Base-by-base conservation (phyloP, 768 basidiomycete genomes). In the Mycena epipterygia region DNA sequence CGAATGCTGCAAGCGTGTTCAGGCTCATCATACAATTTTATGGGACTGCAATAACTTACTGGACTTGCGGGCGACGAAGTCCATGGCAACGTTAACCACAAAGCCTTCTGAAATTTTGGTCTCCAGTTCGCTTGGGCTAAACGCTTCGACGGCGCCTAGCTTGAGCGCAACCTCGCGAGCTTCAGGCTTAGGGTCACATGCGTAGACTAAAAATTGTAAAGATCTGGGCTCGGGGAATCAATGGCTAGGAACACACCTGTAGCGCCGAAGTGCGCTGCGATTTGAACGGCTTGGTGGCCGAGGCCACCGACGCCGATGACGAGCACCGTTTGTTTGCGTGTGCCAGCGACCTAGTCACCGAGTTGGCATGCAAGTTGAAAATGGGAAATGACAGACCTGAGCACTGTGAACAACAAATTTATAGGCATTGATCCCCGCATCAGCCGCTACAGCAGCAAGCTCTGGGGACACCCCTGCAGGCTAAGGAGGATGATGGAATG, bases 241-340 rank as follows among this genome's bases (percentile, higher is more conserved):
- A 12, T 35, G 19, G 42, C 19, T 19, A 48, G 8, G 37, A 5
- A 17, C 5, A 13, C 30, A 73, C 68, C 68, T 13, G 70, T 74
- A 33, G 77, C 77, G 0, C 73, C 77, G 58, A 69, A 65, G 65
- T 71, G 65, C 67, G 73, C 71, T 19, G 72, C 75, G 29, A 70
- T 67, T 35, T 78, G 76, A 14, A 76, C 51, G 2, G 67, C 72
- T 1, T 71, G 60, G 46, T 72, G 68, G 2, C 72, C 74, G 12
- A 73, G 68, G 3, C 72, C 72, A 16, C 71, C 68, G 51, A 71
- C 44, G 2, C 72, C 73, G 46, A 73, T 74, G 9, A 64, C 64
- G 23, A 74, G 37, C 17, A 75, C 73, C 73, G 63, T 33, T 58
- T 44, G 17, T 27, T 74, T n/a, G n/a, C n/a, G n/a, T n/a, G n/a